Conservation (phyloP, 495 filamentous ascomycete genomes). For the Tuber indicum region DNA sequence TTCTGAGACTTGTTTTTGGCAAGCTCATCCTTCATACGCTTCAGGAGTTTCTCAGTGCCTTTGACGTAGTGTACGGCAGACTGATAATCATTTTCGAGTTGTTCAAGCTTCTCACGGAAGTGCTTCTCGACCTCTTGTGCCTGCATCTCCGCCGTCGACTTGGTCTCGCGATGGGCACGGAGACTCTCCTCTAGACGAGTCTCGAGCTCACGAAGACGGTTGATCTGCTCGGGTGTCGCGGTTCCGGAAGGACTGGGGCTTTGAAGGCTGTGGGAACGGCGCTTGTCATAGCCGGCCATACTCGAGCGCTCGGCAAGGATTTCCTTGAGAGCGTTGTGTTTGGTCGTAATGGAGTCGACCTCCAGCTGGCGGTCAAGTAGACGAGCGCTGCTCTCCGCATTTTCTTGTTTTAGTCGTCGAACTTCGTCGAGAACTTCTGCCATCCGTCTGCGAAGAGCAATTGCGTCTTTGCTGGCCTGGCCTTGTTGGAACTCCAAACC, state of each 20-base stretch:
- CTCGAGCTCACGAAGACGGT: conserved; percentile 80
- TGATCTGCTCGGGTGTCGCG: conserved; percentile 64
- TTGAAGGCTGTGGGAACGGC: conserved; percentile 47
- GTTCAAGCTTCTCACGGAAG: conserved; percentile 84
- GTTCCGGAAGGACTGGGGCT: conserved; percentile 58
- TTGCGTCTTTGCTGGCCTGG: conserved; percentile 84
- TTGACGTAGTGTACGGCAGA: conserved; percentile 99
- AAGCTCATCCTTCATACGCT: conserved; percentile 96
- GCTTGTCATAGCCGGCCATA: conserved; percentile 43
- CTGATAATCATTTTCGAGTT: conserved; percentile 93
- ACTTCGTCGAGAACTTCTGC: conserved; percentile 74
- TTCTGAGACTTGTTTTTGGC: conserved; percentile 82
- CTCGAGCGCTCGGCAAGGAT: conserved; percentile 79
- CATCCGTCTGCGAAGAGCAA: conserved; percentile 80
- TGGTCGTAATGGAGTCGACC: conserved; percentile 79
- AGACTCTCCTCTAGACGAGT: conserved; percentile 73
- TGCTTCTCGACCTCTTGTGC: conserved; percentile 75
- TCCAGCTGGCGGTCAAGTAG: conserved; percentile 79
- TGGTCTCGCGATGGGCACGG: conserved; percentile 77
- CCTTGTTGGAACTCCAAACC: conserved; percentile 95
- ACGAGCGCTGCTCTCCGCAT: conserved; percentile 69
- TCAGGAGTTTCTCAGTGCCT: conserved; percentile 97
- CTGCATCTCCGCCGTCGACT: conserved; percentile 63
- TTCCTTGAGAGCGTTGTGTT: conserved; percentile 85
- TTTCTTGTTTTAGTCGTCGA: conserved; percentile 66